Base-by-base conservation (phyloP, 306 rosid genomes). In the Crataegus laevigata region DNA sequence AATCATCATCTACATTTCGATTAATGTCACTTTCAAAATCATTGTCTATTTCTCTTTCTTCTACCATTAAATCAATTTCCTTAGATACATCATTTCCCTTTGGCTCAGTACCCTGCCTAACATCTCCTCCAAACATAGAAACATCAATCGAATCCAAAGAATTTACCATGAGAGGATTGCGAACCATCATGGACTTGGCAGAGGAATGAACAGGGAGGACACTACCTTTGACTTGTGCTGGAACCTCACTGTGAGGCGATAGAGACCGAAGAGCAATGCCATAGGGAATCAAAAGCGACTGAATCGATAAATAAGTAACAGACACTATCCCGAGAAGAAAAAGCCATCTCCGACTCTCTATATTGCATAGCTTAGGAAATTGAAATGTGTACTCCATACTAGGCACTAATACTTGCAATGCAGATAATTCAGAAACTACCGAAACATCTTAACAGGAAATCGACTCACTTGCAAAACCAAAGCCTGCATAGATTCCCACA, bases 211-310 rank as follows among this genome's bases (percentile, higher is more conserved):
- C 73, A 45, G 82, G 19, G 34, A 54, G 50, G 36, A 59, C 36
- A 30, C 62, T 66, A 77, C 54, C 77, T n/a, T 75, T 19, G 59
- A 74, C 77, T 58, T 71, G 64, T 32, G 26, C 26, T 0, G 54
- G 74, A 69, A 55, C 73, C 75, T 68, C 74, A 8, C 62, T 73
- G 18, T 69, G 84, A 12, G 88, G 86, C 79, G 79, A 72, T 10
- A 89, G 77, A 67, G 94, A 89, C 79, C 85, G 88, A 66, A 87
- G 85, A 30, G 89, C 86, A 63, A 75, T 88, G 69, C 89, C 94
- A 81, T 88, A 67, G 29, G 96, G 91, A 82, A 94, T 86, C 84
- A 94, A 75, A 17, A 89, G 81, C 74, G 87, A 90, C 69, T 92
- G 97, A 81, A 94, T 84, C 78, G 86, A 65, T 22, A 94, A 57